Evolutionary conservation across 2,329 filamentous ascomycete genomes (phyloP).

Genomic region (Colletotrichum spinosum): DNA sequence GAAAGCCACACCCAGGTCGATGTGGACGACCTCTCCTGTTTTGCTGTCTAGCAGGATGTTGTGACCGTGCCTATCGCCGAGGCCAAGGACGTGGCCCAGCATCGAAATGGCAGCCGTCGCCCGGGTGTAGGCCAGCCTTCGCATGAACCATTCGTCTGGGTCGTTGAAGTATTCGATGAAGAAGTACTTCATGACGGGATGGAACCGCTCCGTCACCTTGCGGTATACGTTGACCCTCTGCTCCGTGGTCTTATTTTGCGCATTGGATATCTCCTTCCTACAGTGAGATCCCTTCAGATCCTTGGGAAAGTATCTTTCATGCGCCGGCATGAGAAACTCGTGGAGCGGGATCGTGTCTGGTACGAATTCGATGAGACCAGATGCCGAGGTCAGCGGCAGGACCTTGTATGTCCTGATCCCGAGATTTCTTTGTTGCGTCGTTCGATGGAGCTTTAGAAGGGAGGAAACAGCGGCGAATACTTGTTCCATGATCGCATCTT

Average conservation of each 20-base stretch:
- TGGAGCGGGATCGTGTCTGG: conserved; percentile 92
- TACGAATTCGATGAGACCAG: conserved; percentile 97
- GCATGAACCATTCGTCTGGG: conserved; percentile 95
- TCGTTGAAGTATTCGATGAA: conserved; percentile 95
- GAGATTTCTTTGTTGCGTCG: conserved; percentile 87
- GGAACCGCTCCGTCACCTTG: conserved; percentile 83
- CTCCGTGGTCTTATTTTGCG: conserved; percentile 76
- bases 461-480: conserved; percentile 97
- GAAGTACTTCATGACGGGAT: conserved; percentile 95
- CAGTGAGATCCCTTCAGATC: conserved; percentile 83
- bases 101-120: conserved; percentile 96
- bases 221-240: conserved; percentile 80
- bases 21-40: conserved; percentile 94
- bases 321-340: conserved; percentile 91
- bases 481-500: conserved; percentile 99
- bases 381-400: conserved; percentile 83
- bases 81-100: conserved; percentile 89
- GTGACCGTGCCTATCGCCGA: conserved; percentile 95
- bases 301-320: conserved; percentile 86
- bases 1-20: conserved; percentile 96
- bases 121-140: conserved; percentile 89
- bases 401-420: conserved; percentile 98
- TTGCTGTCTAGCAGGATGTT: conserved; percentile 94
- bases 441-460: conserved; percentile 85
- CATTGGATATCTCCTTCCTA: conserved; percentile 81